A percentile compares a stretch with the other conserved stretches of the same genome.
These are phyloP conservation scores for Starmera amethionina DNA, from an alignment of 805 yeast genomes.

Conservation along the genomic window DNA sequence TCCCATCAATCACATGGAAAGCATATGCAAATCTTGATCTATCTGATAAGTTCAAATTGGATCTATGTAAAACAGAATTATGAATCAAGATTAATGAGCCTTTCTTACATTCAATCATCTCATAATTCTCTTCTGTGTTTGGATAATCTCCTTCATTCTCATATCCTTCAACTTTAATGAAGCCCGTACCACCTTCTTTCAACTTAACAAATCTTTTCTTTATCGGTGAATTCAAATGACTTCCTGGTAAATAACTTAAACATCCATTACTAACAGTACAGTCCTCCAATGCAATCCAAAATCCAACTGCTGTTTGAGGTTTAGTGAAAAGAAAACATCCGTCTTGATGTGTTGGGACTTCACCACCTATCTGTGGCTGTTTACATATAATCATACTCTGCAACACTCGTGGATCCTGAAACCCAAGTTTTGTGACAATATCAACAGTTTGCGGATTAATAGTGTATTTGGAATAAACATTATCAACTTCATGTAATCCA, in stretches of 20 bases:
- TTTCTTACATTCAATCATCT: conserved; percentile 51
- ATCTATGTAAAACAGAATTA: conserved; percentile 62
- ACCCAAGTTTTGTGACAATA: conserved; percentile 43
- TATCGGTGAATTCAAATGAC: conserved; percentile 50
- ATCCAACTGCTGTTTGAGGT: conserved; percentile 66
- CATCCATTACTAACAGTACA: conserved; percentile 64
- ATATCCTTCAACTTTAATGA: conserved; percentile 26
- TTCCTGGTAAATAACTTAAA: conserved; percentile 57
- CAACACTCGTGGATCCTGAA: conserved; percentile 57
- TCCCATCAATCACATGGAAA: conserved; percentile 71
- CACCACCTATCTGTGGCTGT: conserved; percentile 64
- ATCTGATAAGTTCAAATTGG: conserved; percentile 45
- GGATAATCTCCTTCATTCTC: conserved; percentile 15
- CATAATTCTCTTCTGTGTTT: conserved; percentile 29
- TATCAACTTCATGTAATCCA: conserved; percentile 50
- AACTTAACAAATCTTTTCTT: conserved; percentile 54
- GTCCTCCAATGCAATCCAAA: conserved; percentile 75
- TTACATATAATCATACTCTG: conserved; percentile 77
- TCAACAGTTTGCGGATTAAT: conserved; percentile 37
- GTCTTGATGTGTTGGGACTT: conserved; percentile 73
- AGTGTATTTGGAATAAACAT: conserved; percentile 39
- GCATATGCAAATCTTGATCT: conserved; percentile 68
- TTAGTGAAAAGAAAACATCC: conserved; percentile 62
- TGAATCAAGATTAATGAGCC: conserved; percentile 67
- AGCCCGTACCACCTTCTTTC: conserved; percentile 46